phyloP scores from a whole-genome alignment of 2,329 filamentous ascomycete genomes.

The Stagonosporopsis vannaccii region DNA sequence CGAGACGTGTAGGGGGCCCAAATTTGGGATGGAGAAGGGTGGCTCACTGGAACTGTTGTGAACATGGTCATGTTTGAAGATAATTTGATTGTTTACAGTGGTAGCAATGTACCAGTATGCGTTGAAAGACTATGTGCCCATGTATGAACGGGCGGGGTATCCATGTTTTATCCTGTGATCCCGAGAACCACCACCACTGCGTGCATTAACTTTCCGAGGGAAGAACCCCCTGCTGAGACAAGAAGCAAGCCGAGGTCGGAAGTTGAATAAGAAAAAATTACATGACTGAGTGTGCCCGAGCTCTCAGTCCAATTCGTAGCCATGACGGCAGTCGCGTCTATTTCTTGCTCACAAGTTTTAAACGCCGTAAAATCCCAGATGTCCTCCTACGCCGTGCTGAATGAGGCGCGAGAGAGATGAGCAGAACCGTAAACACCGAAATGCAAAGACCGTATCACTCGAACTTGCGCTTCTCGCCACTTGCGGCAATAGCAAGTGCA shows the following conservation, averaged over 20 bases:
- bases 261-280: not conserved
- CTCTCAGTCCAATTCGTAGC: constrained; percentile 43
- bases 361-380: constrained; percentile 23
- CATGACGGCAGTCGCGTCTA: constrained; percentile 52
- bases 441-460: constrained; percentile 28
- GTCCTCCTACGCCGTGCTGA: constrained; percentile 23
- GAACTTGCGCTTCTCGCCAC: constrained; percentile 48
- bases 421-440: constrained; percentile 1
- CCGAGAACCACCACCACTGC: not conserved
- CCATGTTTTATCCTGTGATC: constrained; percentile 12
- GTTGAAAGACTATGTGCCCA: constrained; percentile 11
- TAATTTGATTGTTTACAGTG: constrained; percentile 7
- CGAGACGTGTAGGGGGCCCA: not conserved
- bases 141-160: constrained; percentile 19
- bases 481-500: constrained; percentile 48
- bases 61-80: too few relatives aligned
- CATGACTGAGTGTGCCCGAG: constrained; percentile 11
- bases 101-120: constrained; percentile 9
- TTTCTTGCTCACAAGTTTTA: constrained; percentile 34
- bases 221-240: not conserved
- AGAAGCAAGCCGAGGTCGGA: not conserved
- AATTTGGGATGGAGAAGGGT: too few relatives aligned
- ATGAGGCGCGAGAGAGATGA: constrained; percentile 9
- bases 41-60: too few relatives aligned
- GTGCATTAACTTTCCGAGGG: not conserved